Evolutionary conservation across 192 early-diverging fungal species (phyloP), one percentile per base, ranked within the genome.

Genomic region (Jimgerdemannia flammicorona): DNA sequence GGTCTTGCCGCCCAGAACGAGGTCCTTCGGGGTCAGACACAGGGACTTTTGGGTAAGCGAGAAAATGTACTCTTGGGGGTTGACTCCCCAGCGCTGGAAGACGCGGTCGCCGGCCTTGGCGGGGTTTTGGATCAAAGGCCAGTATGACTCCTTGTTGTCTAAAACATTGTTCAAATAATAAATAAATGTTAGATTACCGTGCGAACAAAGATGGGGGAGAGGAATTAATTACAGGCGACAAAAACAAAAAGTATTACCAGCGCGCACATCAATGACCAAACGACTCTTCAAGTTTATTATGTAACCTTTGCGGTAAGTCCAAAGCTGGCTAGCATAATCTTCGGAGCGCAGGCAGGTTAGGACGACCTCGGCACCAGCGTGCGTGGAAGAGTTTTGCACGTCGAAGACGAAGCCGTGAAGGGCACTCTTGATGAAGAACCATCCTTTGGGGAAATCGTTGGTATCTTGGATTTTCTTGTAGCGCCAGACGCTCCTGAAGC

Each of bases 311-410:
- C 67, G 73, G 72, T 68, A 76, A 19, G 79, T 70, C 79, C 79
- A 80, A 10, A 80, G 69, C 39, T 80, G 79, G 67, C 75, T 76
- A 64, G 79, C 74, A 69, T 70, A 80, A 18, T 80, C 67, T 2
- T 66, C 72, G 8, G 70, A 54, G 42, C 43, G 74, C 10, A 80
- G 59, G 44, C 66, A 67, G 10, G 71, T 72, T n/a, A 80, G 49
- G 0, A 75, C 73, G 14, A 80, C 69, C 40, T 70, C 40, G 44
- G 72, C 70, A 65, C 66, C 66, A 42, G 73, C 71, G 4, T 69
- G 54, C 11, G 29, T 39, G 14, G 41, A 18, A 40, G 66, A 67
- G 10, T 63, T 43, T 11, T 29, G 14, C 14, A 80, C 79, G 72
- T 80, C 79, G 41, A 80, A 70, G 20, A 80, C 79, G 49, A 43